These are phyloP conservation scores for Cocos nucifera DNA, from an alignment of 176 grass and related monocot genomes.

Conservation along the genomic window DNA sequence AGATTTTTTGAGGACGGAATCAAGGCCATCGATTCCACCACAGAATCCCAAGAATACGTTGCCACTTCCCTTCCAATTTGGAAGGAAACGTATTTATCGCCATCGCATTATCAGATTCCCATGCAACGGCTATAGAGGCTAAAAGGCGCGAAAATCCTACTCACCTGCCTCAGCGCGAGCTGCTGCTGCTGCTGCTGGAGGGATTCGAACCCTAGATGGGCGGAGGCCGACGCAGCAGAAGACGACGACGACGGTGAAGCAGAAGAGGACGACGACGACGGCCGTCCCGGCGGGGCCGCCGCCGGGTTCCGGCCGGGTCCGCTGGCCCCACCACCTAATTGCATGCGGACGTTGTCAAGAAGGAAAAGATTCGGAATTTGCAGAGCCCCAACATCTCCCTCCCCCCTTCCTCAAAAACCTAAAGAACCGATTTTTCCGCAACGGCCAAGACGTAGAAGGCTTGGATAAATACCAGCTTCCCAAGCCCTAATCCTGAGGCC, in stretches of 20 bases:
- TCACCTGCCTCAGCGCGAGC: constrained; percentile 35
- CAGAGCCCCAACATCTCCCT: no score
- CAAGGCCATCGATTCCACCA: no score
- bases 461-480: no score
- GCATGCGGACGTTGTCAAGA: background rate
- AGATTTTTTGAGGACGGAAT: no score
- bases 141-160: constrained; percentile 11
- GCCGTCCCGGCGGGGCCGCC: background rate
- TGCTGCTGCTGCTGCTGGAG: constrained; percentile 31
- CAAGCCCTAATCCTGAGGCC: no score
- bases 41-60: background rate
- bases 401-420: no score
- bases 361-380: no score
- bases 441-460: no score
- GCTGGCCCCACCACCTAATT: background rate
- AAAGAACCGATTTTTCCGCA: no score
- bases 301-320: constrained; percentile 19
- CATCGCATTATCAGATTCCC: constrained; percentile 16
- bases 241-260: constrained; percentile 25
- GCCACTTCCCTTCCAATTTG: constrained; percentile 18
- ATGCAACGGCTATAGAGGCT: constrained; percentile 11
- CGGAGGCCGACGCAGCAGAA: constrained; percentile 21
- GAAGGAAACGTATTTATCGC: constrained; percentile 20
- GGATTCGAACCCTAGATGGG: constrained; percentile 35
- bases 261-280: constrained; percentile 13